Evolutionary conservation across 2,329 filamentous ascomycete genomes (phyloP), one percentile per base, ranked within the genome.

Genomic region (Beauveria sp.): DNA sequence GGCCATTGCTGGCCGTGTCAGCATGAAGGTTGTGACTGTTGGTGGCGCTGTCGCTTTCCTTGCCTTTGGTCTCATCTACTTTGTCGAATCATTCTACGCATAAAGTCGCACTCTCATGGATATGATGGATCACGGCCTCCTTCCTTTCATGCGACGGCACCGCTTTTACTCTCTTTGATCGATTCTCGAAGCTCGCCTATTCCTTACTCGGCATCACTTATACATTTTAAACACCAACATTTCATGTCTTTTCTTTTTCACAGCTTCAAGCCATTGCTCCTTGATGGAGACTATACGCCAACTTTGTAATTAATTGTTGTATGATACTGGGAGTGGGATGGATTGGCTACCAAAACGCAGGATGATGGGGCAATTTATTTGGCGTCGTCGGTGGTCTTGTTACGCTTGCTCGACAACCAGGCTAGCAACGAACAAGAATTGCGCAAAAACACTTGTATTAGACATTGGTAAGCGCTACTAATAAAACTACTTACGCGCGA

Each of bases 11-110:
- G 94, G 94, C 37, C 88, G 84, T 72, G 94, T 99, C 66, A 97
- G 93, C 78, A 85, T 99, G 78, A 89, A 91, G 83, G 90, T 96
- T 80, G 94, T 97, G 41, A 97, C 93, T 37, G 81, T 97, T 56
- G 93, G 94, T 64, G 94, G 94, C 63, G 93, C 94, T 8, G 77
- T 89, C 61, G 92, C 93, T 18, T 99, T 99, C 78, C 79, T 97
- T 53, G 75, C 92, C 34, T 99, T 99, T 71, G 93, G 92, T 63
- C 75, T 96, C 67, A 92, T 99, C 67, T 99, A 99, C 76, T 77
- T 96, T 43, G 79, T 92, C 63, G 93, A 97, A 75, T 88, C 89
- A 16, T 77, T 92, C 70, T 85, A 85, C 70, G 75, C 75, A 56
- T 83, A 75, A 65, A 28, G 9, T 6, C 28, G 5, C 9, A 22